Conservation (phyloP, 75 land plant genomes). For the Ceratopteris richardii region DNA sequence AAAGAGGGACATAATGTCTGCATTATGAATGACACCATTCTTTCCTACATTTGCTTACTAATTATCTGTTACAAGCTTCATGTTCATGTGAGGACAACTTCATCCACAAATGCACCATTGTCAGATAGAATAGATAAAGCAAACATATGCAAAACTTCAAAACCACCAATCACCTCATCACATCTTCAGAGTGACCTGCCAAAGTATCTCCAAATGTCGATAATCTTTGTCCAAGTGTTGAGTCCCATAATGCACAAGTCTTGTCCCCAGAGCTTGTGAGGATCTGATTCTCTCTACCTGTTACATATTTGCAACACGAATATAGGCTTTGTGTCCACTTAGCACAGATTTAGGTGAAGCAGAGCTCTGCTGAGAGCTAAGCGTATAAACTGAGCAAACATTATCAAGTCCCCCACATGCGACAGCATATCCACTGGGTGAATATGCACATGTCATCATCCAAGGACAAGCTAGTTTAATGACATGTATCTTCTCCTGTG, state of each 20-base stretch:
- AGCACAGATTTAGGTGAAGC: constrained; percentile 63
- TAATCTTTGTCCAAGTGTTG: constrained; percentile 60
- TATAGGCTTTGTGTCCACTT: constrained; percentile 86
- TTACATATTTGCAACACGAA: constrained; percentile 91
- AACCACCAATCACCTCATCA: constrained; percentile 90
- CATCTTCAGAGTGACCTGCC: constrained; percentile 91
- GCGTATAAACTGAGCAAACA: constrained; percentile 75
- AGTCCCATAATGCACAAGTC: constrained; percentile 87
- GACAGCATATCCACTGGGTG: constrained; percentile 76
- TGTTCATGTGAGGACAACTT: too few species aligned
- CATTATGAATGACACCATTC: too few species aligned
- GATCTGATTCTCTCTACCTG: constrained; percentile 60
- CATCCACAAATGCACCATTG: too few species aligned
- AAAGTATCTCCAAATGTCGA: constrained; percentile 86
- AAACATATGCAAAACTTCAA: too few species aligned
- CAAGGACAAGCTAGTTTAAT: constrained; percentile 94
- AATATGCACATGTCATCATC: constrained; percentile 98
- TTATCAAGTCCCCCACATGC: constrained; percentile 98
- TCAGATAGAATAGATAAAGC: too few species aligned
- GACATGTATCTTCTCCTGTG: constrained; percentile 97
- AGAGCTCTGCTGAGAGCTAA: constrained; percentile 49
- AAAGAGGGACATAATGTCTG: too few species aligned
- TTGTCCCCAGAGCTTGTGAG: constrained; percentile 92
- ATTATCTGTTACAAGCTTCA: too few species aligned
- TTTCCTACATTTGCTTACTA: too few species aligned